Evolutionary conservation across 768 basidiomycete genomes (phyloP).

Genomic region (Xerocomus potaroensis): DNA sequence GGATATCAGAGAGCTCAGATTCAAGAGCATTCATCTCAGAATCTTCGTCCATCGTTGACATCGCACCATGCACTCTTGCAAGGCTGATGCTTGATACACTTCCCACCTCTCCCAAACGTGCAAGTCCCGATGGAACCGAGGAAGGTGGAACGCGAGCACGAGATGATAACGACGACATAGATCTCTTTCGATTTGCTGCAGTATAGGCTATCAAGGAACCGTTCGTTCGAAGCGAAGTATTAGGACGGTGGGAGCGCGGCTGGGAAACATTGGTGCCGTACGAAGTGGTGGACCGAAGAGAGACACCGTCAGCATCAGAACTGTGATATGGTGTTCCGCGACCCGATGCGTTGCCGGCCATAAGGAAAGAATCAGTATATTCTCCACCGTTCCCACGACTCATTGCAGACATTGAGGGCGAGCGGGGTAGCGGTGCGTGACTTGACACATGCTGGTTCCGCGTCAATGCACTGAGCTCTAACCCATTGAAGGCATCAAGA

Average conservation of each 20-base stretch:
- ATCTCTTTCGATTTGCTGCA: constrained; percentile 50
- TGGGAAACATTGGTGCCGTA: constrained; percentile 45
- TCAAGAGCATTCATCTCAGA: constrained; percentile 39
- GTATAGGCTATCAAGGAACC: constrained; percentile 25
- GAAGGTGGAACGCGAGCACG: constrained; percentile 38
- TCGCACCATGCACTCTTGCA: constrained; percentile 35
- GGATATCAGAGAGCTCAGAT: constrained; percentile 65
- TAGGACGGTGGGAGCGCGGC: constrained; percentile 43
- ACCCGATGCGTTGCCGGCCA: constrained; percentile 24
- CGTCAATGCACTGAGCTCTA: constrained; percentile 67
- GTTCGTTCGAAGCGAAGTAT: constrained; percentile 33
- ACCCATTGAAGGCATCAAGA: constrained; percentile 75
- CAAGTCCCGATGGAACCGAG: constrained; percentile 26
- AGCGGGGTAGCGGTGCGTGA: constrained; percentile 23
- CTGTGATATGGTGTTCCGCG: constrained; percentile 28
- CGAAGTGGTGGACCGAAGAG: constrained; percentile 53
- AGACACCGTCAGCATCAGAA: constrained; percentile 46
- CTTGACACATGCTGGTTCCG: constrained; percentile 25
- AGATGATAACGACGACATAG: constrained; percentile 57
- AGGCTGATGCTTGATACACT: constrained; percentile 50
- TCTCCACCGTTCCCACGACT: constrained; percentile 27
- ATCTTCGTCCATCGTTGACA: constrained; percentile 31
- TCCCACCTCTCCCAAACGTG: constrained; percentile 30
- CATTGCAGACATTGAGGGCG: constrained; percentile 26
- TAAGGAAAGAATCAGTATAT: constrained; percentile 23